phyloP scores from a whole-genome alignment of 2,329 filamentous ascomycete genomes.

The Bipolaris victoriae region DNA sequence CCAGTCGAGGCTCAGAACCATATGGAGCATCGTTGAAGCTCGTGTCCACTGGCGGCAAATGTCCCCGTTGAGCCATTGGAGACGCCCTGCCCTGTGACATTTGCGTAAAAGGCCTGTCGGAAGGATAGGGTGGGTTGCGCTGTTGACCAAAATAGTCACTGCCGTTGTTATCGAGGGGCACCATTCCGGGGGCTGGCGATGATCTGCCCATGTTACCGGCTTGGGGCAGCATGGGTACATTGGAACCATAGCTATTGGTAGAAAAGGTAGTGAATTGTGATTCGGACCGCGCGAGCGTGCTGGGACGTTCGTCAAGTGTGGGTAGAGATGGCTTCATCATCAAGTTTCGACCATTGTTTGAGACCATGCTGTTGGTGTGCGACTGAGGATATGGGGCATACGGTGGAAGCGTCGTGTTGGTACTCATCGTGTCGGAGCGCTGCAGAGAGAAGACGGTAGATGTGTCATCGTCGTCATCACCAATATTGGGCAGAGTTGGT shows the following conservation, averaged over 20 bases:
- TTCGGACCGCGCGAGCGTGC: slow-evolving; percentile 45
- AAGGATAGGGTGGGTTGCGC: slow-evolving; percentile 27
- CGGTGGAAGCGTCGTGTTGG: slow-evolving; percentile 52
- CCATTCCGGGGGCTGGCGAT: slow-evolving; percentile 41
- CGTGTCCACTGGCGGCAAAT: slow-evolving; percentile 41
- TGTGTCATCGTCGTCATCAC: slow-evolving; percentile 50
- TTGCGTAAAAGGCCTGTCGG: slow-evolving; percentile 38
- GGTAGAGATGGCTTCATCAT: slow-evolving; percentile 50
- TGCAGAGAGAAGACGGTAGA: slow-evolving; percentile 40
- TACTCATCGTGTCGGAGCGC: slow-evolving; percentile 43
- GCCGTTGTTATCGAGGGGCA: slow-evolving; percentile 33
- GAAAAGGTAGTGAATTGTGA: slow-evolving; percentile 64
- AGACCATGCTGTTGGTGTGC: slow-evolving; percentile 62
- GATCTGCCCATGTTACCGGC: slow-evolving; percentile 65
- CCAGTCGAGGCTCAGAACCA: slow-evolving; percentile 31
- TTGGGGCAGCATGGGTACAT: slow-evolving; percentile 66
- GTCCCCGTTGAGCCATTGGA: slow-evolving; percentile 33
- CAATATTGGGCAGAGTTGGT: slow-evolving; percentile 52
- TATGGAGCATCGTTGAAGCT: slow-evolving; percentile 29
- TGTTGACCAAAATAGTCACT: slow-evolving; percentile 38
- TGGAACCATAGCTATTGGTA: slow-evolving; percentile 65
- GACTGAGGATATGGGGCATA: slow-evolving; percentile 57
- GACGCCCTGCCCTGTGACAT: slow-evolving; percentile 41
- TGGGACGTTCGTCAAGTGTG: slow-evolving; percentile 51
- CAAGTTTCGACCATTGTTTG: slow-evolving; percentile 40